Evolutionary conservation across 2,329 filamentous ascomycete genomes (phyloP).

Genomic region (Saccharata proteae): DNA sequence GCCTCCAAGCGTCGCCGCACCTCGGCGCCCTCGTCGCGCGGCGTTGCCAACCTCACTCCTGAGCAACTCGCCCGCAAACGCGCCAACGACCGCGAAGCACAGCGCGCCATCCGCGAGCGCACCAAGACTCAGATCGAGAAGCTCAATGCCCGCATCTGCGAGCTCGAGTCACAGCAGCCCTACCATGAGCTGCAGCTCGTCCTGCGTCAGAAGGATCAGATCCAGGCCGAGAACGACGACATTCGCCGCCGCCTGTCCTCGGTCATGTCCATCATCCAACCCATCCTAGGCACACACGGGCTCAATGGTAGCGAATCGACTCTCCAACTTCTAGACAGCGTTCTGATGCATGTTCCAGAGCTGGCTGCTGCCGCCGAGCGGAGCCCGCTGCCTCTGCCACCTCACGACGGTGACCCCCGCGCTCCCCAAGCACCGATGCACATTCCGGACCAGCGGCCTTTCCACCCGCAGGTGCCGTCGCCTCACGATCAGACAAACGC

Average conservation of each 20-base stretch:
- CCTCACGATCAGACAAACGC: slow-evolving; percentile 12
- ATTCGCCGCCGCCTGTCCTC: slow-evolving; percentile 57
- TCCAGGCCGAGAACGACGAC: slow-evolving; percentile 69
- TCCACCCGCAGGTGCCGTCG: slow-evolving; percentile 14
- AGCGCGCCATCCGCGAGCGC: slow-evolving; percentile 71
- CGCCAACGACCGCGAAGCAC: slow-evolving; percentile 81
- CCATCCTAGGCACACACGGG: slow-evolving; percentile 35
- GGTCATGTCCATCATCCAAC: slow-evolving; percentile 53
- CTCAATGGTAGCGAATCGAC: slow-evolving; percentile 27
- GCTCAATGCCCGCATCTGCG: slow-evolving; percentile 59
- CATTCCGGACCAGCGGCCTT: slow-evolving; percentile 7
- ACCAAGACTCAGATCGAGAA: slow-evolving; percentile 69
- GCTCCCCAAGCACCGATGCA: slow-evolving; percentile 11
- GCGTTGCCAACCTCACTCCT: slow-evolving; percentile 76
- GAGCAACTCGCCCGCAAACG: slow-evolving; percentile 83
- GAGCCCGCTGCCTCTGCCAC: slow-evolving; percentile 27
- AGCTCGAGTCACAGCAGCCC: slow-evolving; percentile 67
- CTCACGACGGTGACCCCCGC: slow-evolving; percentile 12
- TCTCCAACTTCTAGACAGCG: not conserved
- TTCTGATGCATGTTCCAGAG: slow-evolving; percentile 20
- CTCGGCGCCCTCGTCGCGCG: slow-evolving; percentile 43
- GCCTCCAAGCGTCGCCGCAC: slow-evolving; percentile 21
- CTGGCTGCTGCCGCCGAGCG: slow-evolving; percentile 36
- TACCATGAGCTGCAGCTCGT: slow-evolving; percentile 73
- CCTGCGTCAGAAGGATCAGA: slow-evolving; percentile 61